Base-by-base conservation (phyloP, 345 rosid species). In the Citrus unshiu region DNA sequence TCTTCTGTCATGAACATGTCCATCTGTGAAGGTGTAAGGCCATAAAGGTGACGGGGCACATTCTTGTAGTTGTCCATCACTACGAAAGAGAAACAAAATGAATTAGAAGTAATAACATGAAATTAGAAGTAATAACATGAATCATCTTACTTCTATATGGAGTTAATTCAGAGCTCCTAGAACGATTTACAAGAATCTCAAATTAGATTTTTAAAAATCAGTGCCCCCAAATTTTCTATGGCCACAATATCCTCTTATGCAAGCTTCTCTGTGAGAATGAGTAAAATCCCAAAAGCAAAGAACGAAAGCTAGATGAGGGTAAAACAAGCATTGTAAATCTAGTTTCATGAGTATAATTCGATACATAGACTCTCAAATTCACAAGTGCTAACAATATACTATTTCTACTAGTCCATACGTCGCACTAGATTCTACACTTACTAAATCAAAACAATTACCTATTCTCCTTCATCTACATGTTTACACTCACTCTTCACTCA, bases 1-100 rank as follows among this genome's bases (percentile, higher is more conserved):
- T 91, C 94, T 84, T 90, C 96, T 0, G 95, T 90, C 98, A 91
- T 89, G 88, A 96, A 91, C 98, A 93, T 92, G 77, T 89, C 90
- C 94, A 96, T 84, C 75, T 96, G 99, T 68, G 95, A 84, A 69
- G 93, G 87, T 75, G 84, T 72, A 63, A 93, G 98, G 72, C 99
- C 99, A 80, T 95, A 95, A 67, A 95, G 89, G 85, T 81, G 82
- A 39, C 77, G 81, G 0, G 99, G 97, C 29, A 93, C 94, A 74
- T 86, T 91, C 81, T 92, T 93, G 88, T 77, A 95, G 86, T 95
- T 93, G 24, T 91, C 91, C 89, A 83, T 87, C 89, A 93, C 99
- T 95, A 86, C 64, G 80, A 66, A 65, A 78, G 39, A 76, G 30
- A 67, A 78, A 27, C 1, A 64, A 18, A 62, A 57, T 76, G 9